Base-by-base conservation (phyloP, 2,329 filamentous ascomycete genomes). In the Orbilia blumenaviensis region DNA sequence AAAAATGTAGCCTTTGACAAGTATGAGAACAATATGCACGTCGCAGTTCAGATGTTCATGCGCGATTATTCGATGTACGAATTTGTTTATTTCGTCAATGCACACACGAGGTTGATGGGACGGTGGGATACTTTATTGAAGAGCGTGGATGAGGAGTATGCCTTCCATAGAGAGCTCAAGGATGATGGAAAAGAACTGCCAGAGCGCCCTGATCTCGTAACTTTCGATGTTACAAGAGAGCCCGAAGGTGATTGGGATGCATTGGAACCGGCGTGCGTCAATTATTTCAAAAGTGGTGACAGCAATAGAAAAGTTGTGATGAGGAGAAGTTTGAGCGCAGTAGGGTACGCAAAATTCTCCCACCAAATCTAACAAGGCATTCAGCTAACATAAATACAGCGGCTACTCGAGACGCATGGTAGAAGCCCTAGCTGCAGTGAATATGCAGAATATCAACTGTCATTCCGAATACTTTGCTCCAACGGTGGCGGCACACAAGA, bases 21-120 rank as follows among this genome's bases (percentile, higher is more conserved):
- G 8, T 69, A 69, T 36, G 64, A 62, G 8, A 25, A 27, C 38
- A 76, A 69, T 41, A 64, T 54, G 12, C 72, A 76, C 27, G 72
- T 76, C 29, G 72, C 72, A 3, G 50, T 69, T 6, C 72, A 76
- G 23, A 69, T 46, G 34, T 76, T 76, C 25, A 76, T 76, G 72
- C 58, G 56, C n/a, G 72, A 76, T n/a, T 27, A 76, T 18, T 18
- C 64, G 2, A 64, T 60, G 0, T 76, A 76, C 25, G 64, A 76
- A 21, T 76, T 76, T 46, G 72, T 69, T 2, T 76, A 76, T 25
- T 69, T 60, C 41, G 32, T 76, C 18, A 46, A 62, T 21, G 14
- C 64, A 10, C 36, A 48, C 2, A 68, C 72, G 16, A 56, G 72
- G n/a, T 50, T 76, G 41, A 56, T 69, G 9, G 72, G 72, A 1